Conservation (phyloP, 768 basidiomycete genomes). For the Boletus patriciae region DNA sequence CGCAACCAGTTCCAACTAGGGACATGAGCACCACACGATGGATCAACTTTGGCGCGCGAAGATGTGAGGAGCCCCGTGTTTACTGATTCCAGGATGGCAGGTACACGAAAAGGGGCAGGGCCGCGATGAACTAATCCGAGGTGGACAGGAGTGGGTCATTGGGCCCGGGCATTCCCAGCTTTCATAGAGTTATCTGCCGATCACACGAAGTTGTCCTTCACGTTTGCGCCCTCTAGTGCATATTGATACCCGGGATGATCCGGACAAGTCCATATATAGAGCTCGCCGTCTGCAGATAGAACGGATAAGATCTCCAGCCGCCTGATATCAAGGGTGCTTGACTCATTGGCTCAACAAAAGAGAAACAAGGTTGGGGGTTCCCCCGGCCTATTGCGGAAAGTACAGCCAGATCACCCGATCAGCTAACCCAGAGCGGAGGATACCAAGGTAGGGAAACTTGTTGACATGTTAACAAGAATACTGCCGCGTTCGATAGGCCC, state of each 20-base stretch:
- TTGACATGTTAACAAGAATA: constrained; percentile 12
- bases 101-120: background rate
- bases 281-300: constrained; percentile 20
- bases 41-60: constrained; percentile 8
- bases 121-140: background rate
- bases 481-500: constrained; percentile 15
- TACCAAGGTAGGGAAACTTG: constrained; percentile 6
- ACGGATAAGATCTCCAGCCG: constrained; percentile 21
- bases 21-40: background rate
- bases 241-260: constrained; percentile 30
- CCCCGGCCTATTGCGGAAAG: constrained; percentile 10
- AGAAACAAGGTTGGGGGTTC: constrained; percentile 23
- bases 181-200: constrained; percentile 10
- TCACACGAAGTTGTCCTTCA: constrained; percentile 14
- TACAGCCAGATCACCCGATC: constrained; percentile 14
- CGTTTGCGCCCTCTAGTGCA: constrained; percentile 12
- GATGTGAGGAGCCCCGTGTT: background rate
- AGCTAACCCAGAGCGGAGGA: background rate
- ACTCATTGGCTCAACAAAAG: constrained; percentile 13
- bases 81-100: background rate
- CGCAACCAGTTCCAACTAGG: background rate
- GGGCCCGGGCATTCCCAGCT: background rate
- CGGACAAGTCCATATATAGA: constrained; percentile 16
- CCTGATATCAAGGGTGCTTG: constrained; percentile 23
- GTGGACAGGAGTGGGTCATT: constrained; percentile 5